These are phyloP conservation scores for Piloderma croceum DNA, from an alignment of 768 basidiomycete species.

Conservation along the genomic window DNA sequence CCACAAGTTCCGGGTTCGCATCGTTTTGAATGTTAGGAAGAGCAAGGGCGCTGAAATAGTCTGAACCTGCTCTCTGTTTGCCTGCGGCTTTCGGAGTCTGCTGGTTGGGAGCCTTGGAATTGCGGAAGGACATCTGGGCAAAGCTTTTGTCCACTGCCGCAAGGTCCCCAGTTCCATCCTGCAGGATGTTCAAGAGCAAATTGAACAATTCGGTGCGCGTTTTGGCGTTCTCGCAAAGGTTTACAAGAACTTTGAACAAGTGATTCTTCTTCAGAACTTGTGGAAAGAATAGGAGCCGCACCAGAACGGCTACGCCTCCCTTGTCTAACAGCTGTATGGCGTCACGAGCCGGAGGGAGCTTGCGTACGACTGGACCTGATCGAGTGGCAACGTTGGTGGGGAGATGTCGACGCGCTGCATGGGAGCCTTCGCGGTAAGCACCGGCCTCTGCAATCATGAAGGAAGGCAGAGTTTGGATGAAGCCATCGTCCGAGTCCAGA, in stretches of 20 bases:
- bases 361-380: slow-evolving; percentile 3
- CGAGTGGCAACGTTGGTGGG: slow-evolving; percentile 14
- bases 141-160: slow-evolving; percentile 91
- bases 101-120: slow-evolving; percentile 41
- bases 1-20: slow-evolving; percentile 85
- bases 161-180: slow-evolving; percentile 92
- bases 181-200: slow-evolving; percentile 85
- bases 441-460: slow-evolving; percentile 85
- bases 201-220: slow-evolving; percentile 92
- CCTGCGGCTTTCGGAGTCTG: slow-evolving; percentile 44
- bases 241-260: slow-evolving; percentile 85
- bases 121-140: slow-evolving; percentile 80
- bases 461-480: slow-evolving; percentile 74
- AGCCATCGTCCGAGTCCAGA: slow-evolving; percentile 81
- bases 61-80: slow-evolving; percentile 63
- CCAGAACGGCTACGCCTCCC: slow-evolving; percentile 77
- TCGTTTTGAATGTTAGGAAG: slow-evolving; percentile 60
- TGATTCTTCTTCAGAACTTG: slow-evolving; percentile 81
- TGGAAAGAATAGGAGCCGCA: slow-evolving; percentile 94
- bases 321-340: slow-evolving; percentile 93
- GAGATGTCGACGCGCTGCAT: slow-evolving; percentile 27
- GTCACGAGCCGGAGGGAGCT: slow-evolving; percentile 57
- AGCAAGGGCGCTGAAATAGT: slow-evolving; percentile 45
- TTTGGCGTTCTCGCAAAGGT: slow-evolving; percentile 91
- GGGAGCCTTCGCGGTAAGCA: slow-evolving; percentile 55